Conservation (phyloP, 2,329 filamentous ascomycete species). For the Trichoderma endophyticum region DNA sequence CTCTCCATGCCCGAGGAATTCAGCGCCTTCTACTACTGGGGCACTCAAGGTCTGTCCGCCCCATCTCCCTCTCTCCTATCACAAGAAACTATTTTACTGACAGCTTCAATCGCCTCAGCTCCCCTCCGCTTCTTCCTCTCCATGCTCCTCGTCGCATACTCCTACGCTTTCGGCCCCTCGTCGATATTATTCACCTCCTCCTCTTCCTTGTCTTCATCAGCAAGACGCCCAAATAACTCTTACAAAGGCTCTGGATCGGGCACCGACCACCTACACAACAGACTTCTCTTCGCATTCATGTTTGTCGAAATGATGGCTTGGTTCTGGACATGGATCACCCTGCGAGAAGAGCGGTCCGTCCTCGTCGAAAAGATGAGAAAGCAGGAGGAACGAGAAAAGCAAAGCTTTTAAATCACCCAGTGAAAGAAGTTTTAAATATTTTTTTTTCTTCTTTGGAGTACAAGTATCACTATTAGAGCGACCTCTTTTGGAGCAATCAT, state of each 20-base stretch:
- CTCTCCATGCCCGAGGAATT: slow-evolving; percentile 68
- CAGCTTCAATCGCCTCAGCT: slow-evolving; percentile 34
- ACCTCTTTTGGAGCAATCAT: neutral
- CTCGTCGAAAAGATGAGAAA: slow-evolving; percentile 40
- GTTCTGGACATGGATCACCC: slow-evolving; percentile 79
- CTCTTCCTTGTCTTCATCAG: slow-evolving; percentile 20
- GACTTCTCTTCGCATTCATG: slow-evolving; percentile 78
- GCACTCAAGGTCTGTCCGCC: slow-evolving; percentile 62
- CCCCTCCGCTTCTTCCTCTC: slow-evolving; percentile 65
- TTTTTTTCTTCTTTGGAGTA: neutral
- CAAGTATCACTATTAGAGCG: neutral
- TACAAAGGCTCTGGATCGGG: slow-evolving; percentile 43
- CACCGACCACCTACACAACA: slow-evolving; percentile 73
- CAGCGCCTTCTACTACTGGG: slow-evolving; percentile 61
- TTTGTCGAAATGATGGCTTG: slow-evolving; percentile 81
- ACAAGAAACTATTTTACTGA: slow-evolving; percentile 12
- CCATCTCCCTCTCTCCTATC: slow-evolving; percentile 26
- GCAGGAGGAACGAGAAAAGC: slow-evolving; percentile 19
- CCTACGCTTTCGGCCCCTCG: slow-evolving; percentile 56
- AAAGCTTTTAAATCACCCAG: neutral
- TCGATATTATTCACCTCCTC: slow-evolving; percentile 39
- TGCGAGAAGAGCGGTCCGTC: slow-evolving; percentile 60
- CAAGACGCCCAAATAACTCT: slow-evolving; percentile 29
- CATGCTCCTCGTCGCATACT: slow-evolving; percentile 60
- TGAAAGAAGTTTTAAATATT: neutral